Conservation (phyloP, 768 basidiomycete species). For the Xerocomellus amylosporus region DNA sequence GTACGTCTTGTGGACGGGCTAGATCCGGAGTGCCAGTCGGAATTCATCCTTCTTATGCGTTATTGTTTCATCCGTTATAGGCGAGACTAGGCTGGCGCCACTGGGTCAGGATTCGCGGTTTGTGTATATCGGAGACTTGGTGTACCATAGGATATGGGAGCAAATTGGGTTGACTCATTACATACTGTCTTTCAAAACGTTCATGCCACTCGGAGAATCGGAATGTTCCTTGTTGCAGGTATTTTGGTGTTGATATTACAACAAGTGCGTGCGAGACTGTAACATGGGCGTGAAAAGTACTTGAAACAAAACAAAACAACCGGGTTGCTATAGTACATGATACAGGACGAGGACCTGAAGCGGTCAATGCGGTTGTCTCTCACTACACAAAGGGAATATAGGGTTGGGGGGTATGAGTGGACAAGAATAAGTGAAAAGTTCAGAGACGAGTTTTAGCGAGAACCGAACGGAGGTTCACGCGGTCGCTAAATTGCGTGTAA, state of each 20-base stretch:
- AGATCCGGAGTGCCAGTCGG: background rate
- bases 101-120: background rate
- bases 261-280: background rate
- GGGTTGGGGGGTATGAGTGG: background rate
- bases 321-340: background rate
- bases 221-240: background rate
- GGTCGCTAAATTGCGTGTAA: slow-evolving; percentile 8
- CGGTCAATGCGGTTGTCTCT: background rate
- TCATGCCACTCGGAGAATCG: background rate
- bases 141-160: too few species aligned
- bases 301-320: background rate
- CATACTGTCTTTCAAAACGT: background rate
- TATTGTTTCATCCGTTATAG: background rate
- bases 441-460: background rate
- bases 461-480: slow-evolving; percentile 12
- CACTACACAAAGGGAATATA: background rate
- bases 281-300: background rate
- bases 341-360: background rate
- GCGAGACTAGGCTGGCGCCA: background rate
- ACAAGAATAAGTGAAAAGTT: background rate
- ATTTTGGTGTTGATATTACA: background rate
- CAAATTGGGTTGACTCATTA: too few species aligned
- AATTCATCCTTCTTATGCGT: background rate
- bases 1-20: background rate
- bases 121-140: too few species aligned